Conservation (phyloP, 2,329 filamentous ascomycete genomes). For the Phialophora tarda region DNA sequence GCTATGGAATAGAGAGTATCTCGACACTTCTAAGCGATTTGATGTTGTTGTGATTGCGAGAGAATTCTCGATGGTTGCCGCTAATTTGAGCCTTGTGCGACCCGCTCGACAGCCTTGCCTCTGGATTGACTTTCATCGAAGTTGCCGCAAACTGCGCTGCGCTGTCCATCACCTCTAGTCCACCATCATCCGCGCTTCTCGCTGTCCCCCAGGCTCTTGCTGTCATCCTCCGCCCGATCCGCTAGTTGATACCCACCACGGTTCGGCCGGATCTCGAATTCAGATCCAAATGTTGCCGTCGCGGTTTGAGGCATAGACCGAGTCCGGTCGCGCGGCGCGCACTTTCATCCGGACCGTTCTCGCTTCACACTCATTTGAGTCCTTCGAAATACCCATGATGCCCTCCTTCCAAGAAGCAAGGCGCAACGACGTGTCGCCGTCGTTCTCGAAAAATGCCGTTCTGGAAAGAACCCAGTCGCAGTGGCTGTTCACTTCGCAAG, state of each 20-base stretch:
- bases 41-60: neutral
- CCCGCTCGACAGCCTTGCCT: neutral
- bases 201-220: neutral
- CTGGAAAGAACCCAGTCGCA: conserved; percentile 66
- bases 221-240: neutral
- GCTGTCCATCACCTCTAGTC: neutral
- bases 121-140: neutral
- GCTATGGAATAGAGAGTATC: neutral
- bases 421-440: conserved; percentile 25
- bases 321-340: neutral
- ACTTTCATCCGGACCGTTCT: neutral
- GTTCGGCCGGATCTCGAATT: neutral
- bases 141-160: neutral
- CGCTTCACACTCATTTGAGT: neutral
- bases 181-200: neutral
- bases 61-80: neutral
- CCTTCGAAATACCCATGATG: conserved; percentile 28
- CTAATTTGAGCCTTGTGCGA: neutral
- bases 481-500: conserved; percentile 87
- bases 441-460: conserved; percentile 28
- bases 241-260: neutral
- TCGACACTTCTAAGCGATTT: neutral
- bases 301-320: neutral
- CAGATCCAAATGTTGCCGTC: neutral
- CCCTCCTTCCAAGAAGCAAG: conserved; percentile 28